Conservation (phyloP, 768 basidiomycete species). For the Cystofilobasidium bisporidii region DNA sequence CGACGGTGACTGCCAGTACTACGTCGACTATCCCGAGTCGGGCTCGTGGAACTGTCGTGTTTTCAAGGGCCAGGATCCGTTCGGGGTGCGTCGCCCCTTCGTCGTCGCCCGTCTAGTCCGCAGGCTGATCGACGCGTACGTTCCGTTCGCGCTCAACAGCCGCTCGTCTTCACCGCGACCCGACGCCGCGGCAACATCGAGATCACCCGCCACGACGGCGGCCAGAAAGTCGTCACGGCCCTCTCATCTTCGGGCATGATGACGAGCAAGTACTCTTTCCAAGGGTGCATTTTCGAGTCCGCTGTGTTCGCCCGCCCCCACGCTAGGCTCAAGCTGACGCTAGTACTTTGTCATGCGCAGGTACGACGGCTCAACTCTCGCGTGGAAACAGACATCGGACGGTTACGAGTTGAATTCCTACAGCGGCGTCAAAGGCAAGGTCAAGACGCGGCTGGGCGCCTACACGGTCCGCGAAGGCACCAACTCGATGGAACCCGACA, state of each 20-base stretch:
- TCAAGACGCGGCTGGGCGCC: neutral
- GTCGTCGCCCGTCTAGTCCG: neutral
- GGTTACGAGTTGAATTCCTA: neutral
- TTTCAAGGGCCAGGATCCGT: neutral
- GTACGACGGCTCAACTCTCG: neutral
- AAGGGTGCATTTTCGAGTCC: neutral
- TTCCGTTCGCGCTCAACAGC: neutral
- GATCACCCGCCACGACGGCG: neutral
- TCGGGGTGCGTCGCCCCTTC: neutral
- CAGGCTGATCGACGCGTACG: neutral
- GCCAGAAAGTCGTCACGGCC: neutral
- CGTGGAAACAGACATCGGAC: neutral
- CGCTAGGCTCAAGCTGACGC: too few relatives aligned
- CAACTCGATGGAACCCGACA: neutral
- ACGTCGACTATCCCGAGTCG: neutral
- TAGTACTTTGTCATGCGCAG: neutral
- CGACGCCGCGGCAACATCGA: neutral
- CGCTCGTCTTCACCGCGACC: neutral
- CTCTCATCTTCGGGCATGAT: neutral
- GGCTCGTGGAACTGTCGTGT: neutral
- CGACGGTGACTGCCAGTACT: neutral
- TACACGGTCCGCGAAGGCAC: neutral
- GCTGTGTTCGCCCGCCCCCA: neutral
- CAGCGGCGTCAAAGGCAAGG: neutral
- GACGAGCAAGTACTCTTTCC: neutral